These are phyloP conservation scores for Kalanchoe fedtschenkoi DNA, from an alignment of 164 flowering plant species.

Conservation along the genomic window DNA sequence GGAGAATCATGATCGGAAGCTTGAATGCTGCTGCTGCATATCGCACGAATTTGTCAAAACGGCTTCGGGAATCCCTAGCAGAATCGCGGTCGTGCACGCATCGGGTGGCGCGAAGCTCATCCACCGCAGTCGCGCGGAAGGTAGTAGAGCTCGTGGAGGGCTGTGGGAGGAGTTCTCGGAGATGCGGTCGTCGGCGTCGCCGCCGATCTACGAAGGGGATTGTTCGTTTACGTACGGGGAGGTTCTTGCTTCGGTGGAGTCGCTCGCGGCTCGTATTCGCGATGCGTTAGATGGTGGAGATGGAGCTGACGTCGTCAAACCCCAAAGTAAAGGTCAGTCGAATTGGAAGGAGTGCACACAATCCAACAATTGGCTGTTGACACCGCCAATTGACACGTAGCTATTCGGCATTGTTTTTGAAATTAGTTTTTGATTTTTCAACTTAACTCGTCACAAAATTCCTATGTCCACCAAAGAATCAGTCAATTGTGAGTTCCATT, in stretches of 20 bases:
- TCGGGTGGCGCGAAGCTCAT: constrained; percentile 28
- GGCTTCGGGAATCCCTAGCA: constrained; percentile 40
- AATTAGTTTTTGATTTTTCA: neutral
- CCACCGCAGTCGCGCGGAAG: constrained; percentile 8
- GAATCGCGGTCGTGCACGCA: constrained; percentile 62
- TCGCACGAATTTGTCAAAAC: constrained; percentile 48
- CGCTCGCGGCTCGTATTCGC: constrained; percentile 46
- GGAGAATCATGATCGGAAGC: neutral
- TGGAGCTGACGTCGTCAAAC: constrained; percentile 35
- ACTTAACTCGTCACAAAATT: no score
- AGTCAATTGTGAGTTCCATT: no score
- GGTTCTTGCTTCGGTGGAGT: constrained; percentile 37
- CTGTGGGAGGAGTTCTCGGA: neutral
- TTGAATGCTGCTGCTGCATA: constrained; percentile 41
- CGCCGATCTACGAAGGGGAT: constrained; percentile 44
- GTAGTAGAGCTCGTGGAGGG: neutral
- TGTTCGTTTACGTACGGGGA: constrained; percentile 53
- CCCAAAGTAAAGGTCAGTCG: constrained; percentile 11
- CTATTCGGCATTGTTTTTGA: neutral
- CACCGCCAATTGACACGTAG: no score
- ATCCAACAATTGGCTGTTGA: neutral
- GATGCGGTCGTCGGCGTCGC: constrained; percentile 5
- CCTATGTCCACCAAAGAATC: no score
- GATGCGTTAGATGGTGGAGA: constrained; percentile 40
- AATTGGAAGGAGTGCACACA: constrained; percentile 5